These are phyloP conservation scores for Grosmannia serpens DNA, from an alignment of 2,329 filamentous ascomycete genomes.

Conservation along the genomic window DNA sequence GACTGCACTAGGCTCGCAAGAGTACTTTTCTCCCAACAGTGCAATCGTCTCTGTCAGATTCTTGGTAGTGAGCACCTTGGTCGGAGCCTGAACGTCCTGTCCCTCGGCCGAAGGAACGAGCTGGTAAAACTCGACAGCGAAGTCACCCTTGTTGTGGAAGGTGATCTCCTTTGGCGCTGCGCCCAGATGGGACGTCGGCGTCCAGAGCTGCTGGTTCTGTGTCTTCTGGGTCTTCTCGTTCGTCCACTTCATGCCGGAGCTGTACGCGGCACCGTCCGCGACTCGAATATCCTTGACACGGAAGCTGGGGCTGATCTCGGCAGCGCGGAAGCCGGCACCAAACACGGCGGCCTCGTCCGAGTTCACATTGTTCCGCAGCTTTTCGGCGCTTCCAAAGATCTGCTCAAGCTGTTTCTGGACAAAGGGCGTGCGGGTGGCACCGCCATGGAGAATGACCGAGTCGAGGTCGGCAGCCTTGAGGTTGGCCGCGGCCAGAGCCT, in stretches of 20 bases:
- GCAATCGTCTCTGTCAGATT: conserved; percentile 81
- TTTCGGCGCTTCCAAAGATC: conserved; percentile 57
- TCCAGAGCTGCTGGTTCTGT: conserved; percentile 74
- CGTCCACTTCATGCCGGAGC: conserved; percentile 64
- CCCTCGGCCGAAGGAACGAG: conserved; percentile 40
- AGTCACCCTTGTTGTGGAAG: conserved; percentile 73
- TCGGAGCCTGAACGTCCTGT: conserved; percentile 43
- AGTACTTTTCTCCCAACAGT: conserved; percentile 65
- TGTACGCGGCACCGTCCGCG: conserved; percentile 64
- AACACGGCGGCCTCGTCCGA: conserved; percentile 94
- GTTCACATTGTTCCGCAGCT: conserved; percentile 89
- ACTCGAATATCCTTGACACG: conserved; percentile 92
- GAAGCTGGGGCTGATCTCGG: conserved; percentile 87
- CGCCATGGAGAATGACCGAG: conserved; percentile 88
- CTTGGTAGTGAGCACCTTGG: conserved; percentile 58
- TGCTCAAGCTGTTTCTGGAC: conserved; percentile 82
- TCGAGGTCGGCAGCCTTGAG: conserved; percentile 67
- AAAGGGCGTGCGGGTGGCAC: conserved; percentile 81
- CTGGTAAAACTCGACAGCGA: conserved; percentile 71
- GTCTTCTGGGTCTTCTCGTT: conserved; percentile 51
- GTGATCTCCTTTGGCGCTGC: conserved; percentile 70
- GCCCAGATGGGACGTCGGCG: conserved; percentile 62
- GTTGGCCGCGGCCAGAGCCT: conserved; percentile 62
- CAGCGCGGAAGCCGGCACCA: conserved; percentile 88
- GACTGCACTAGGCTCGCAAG: conserved; percentile 66